Base-by-base conservation (phyloP, 352 stramenopile species). In the Sclerospora graminicola region DNA sequence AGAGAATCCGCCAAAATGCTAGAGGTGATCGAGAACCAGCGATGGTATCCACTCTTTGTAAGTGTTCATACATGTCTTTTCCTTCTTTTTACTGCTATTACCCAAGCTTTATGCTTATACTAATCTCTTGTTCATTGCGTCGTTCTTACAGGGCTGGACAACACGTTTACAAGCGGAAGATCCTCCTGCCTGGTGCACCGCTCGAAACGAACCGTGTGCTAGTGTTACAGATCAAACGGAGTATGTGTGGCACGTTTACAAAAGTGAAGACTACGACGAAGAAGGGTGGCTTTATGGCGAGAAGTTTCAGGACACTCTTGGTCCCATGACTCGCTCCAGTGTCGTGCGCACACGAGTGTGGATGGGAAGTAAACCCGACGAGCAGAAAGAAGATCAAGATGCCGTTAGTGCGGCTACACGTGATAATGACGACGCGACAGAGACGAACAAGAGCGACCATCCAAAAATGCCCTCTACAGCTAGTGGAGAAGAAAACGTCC, bases 11-110 rank as follows among this genome's bases (percentile, higher is more conserved):
- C n/a, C n/a, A n/a, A n/a, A 26, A 74, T 74, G 69, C 54, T 55
- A 13, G 80, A 92, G 51, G 64, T 92, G 51, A 81, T 92, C 47
- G 80, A 92, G 63, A 92, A 92, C 54, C 80, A 92, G 56, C 75
- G 80, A 19, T 92, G 80, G 80, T 89, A 84, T 34, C 57, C 80
- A 11, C 66, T 92, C 6, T 48, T 84, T 38, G 80, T 92, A 64
- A 48, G 57, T 54, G 32, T 66, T 50, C 14, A 7, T 54, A 16
- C 43, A 19, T 8, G 1, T n/a, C 1, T 7, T n/a, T 1, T 27
- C 20, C 21, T 16, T 45, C 15, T 36, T 1, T 21, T 3, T 26
- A 26, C 21, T 26, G 21, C 21, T 6, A 26, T 26, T 26, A 6
- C 21, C 21, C 21, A 26, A 7, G 3, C 21, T 26, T 26, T 26